phyloP scores from a whole-genome alignment of 2,329 filamentous ascomycete genomes.

The Ophiostoma australiae region DNA sequence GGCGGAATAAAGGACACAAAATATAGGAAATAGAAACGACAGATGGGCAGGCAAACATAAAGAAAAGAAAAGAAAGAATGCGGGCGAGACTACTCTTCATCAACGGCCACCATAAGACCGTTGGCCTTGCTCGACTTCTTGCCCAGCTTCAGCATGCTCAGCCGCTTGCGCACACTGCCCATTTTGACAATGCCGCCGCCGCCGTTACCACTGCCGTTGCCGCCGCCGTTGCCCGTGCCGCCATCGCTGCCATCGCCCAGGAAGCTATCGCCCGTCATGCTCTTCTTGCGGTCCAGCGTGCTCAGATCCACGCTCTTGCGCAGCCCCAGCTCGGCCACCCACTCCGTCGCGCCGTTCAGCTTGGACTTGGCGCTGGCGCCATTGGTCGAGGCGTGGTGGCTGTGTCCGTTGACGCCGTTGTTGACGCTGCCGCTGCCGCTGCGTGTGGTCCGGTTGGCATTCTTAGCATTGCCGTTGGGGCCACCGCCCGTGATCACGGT shows the following conservation, averaged over 20 bases:
- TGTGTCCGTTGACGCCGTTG: slow-evolving; percentile 27
- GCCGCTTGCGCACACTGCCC: slow-evolving; percentile 67
- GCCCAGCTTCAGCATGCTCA: slow-evolving; percentile 72
- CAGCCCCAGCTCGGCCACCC: slow-evolving; percentile 33
- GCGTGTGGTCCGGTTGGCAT: slow-evolving; percentile 7
- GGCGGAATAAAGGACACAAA: neutral
- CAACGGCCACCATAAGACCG: slow-evolving; percentile 49
- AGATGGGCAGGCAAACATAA: neutral
- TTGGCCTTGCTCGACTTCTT: slow-evolving; percentile 59
- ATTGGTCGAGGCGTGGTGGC: slow-evolving; percentile 9
- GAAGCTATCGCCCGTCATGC: slow-evolving; percentile 23
- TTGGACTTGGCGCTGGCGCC: slow-evolving; percentile 21
- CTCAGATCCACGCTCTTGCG: slow-evolving; percentile 31
- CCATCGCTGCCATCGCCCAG: slow-evolving; percentile 12
- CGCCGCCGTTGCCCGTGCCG: slow-evolving; percentile 7
- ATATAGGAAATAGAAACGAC: neutral
- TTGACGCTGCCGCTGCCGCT: slow-evolving; percentile 18
- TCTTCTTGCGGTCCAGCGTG: slow-evolving; percentile 28
- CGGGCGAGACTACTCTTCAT: slow-evolving; percentile 44
- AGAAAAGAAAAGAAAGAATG: neutral
- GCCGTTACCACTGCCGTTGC: slow-evolving; percentile 19
- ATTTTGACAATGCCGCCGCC: slow-evolving; percentile 42
- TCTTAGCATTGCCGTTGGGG: neutral
- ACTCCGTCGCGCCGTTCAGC: slow-evolving; percentile 33
- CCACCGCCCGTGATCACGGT: slow-evolving; percentile 13